phyloP scores from a whole-genome alignment of 2,329 filamentous ascomycete species.

The Beauveria bassiana region DNA sequence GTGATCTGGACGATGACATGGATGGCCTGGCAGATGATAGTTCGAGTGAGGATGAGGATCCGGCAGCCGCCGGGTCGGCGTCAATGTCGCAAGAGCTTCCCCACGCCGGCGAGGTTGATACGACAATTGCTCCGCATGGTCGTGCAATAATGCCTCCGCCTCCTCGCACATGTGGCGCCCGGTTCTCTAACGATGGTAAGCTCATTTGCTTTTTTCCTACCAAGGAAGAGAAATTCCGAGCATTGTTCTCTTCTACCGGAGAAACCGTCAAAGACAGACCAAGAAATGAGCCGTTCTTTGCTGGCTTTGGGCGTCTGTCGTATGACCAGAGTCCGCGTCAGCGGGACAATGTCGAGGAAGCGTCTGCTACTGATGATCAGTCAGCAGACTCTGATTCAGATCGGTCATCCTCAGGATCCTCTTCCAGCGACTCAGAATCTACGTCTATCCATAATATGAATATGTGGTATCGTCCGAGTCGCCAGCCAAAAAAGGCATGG shows the following conservation, averaged over 20 bases:
- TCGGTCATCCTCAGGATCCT: constrained; percentile 40
- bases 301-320: constrained; percentile 47
- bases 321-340: constrained; percentile 43
- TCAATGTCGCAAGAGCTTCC: constrained; percentile 56
- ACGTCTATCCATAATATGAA: constrained; percentile 54
- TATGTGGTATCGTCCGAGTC: constrained; percentile 47
- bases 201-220: constrained; percentile 63
- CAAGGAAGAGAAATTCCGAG: constrained; percentile 53
- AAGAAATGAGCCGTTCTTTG: constrained; percentile 49
- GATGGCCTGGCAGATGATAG: constrained; percentile 62
- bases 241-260: constrained; percentile 38
- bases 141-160: constrained; percentile 47
- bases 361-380: constrained; percentile 43
- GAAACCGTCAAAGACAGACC: constrained; percentile 40
- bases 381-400: constrained; percentile 37
- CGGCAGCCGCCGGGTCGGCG: constrained; percentile 43
- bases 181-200: constrained; percentile 54
- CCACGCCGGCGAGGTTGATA: constrained; percentile 45
- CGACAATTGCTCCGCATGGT: constrained; percentile 43
- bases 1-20: constrained; percentile 52
- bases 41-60: constrained; percentile 67
- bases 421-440: constrained; percentile 53
- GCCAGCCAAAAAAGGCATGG: constrained; percentile 46
- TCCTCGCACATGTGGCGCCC: constrained; percentile 51
- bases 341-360: constrained; percentile 39